phyloP scores from a whole-genome alignment of 2,329 filamentous ascomycete genomes.

The Dactylellina leptospora region DNA sequence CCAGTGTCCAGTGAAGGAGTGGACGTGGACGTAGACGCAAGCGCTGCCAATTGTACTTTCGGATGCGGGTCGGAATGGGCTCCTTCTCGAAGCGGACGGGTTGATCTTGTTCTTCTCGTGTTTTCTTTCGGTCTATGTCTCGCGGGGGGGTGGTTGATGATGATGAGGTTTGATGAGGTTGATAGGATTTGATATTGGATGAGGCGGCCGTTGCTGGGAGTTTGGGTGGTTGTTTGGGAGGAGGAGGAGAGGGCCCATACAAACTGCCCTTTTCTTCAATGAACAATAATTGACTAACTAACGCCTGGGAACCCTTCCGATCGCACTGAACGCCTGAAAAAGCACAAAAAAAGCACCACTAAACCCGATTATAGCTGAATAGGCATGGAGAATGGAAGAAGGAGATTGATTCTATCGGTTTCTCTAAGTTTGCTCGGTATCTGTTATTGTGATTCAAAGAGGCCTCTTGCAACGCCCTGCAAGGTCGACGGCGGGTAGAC shows the following conservation, averaged over 20 bases:
- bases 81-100: conserved; percentile 31
- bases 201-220: conserved; percentile 20
- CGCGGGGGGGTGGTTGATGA: neutral
- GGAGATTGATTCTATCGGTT: neutral
- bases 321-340: conserved; percentile 38
- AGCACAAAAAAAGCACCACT: conserved; percentile 28
- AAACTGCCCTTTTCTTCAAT: conserved; percentile 48
- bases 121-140: no score
- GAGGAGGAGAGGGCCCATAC: conserved; percentile 36
- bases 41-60: conserved; percentile 43
- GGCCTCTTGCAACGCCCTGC: conserved; percentile 30
- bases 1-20: conserved; percentile 52
- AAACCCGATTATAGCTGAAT: conserved; percentile 36
- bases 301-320: conserved; percentile 19
- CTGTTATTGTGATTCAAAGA: neutral
- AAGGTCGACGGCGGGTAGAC: conserved; percentile 44
- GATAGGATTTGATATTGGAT: neutral
- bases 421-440: neutral
- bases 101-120: conserved; percentile 1
- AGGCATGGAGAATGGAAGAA: conserved; percentile 19
- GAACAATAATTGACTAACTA: conserved; percentile 9
- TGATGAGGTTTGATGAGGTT: neutral
- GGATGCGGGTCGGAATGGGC: conserved; percentile 24
- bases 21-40: conserved; percentile 27
- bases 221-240: conserved; percentile 5